Base-by-base conservation (phyloP, 1,139 yeast genomes). In the Pichia sp. region DNA sequence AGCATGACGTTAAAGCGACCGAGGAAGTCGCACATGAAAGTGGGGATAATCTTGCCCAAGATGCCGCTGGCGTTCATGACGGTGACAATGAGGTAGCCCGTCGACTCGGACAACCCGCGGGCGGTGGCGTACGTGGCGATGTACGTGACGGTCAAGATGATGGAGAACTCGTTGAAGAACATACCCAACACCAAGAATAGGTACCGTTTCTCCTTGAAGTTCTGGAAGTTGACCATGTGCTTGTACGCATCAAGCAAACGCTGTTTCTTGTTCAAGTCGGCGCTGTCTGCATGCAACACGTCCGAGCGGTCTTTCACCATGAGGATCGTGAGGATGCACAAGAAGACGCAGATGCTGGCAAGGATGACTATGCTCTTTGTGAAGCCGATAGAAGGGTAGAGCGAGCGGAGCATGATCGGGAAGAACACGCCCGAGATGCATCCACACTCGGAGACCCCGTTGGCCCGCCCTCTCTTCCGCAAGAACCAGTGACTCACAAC, bases 401-500 rank as follows among this genome's bases (percentile, higher is more conserved):
- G 70, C 43, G 72, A 69, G 61, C 84, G 76, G 55, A 85, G 73
- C 78, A 83, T 74, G 36, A 84, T 67, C 1, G 90, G 85, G 65
- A 82, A 81, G 4, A 80, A 70, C 23, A 82, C 75, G 46, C 87
- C 87, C 4, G 90, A 89, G 4, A 82, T 69, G 19, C 83, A 75
- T 0, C 89, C 89, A 52, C 78, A 75, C 5, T 85, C 79, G 0
- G 85, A 84, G 7, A 82, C 64, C 1, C 87, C 82, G 41, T 79
- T 69, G 6, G 87, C 88, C 55, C 77, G 67, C 1, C 84, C 90
- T 56, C 90, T 70, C 57, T 73, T 81, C 55, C 64, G 72, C 57
- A 77, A 72, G 63, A 82, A 85, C 81, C 87, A 84, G 63, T 83
- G 88, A 8, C 84, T 77, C 36, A 82, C 75, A 1, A 77, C 81